Base-by-base conservation (phyloP, 345 rosid genomes). In the Eucalyptus cloeziana region DNA sequence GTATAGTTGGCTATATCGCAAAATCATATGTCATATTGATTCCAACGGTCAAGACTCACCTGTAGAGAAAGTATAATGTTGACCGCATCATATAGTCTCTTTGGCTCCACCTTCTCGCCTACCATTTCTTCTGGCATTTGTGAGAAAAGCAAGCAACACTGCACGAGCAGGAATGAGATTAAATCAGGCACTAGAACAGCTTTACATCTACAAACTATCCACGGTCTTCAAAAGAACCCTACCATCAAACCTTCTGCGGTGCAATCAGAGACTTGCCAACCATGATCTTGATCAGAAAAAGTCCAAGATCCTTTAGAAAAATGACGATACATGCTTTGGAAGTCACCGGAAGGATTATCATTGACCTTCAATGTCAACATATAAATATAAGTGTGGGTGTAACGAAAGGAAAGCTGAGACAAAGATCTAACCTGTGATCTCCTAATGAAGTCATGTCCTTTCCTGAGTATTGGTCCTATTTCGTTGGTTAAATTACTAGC, bases 131-230 rank as follows among this genome's bases (percentile, higher is more conserved):
- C 24, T 12, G 90, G 91, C 91, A 91, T 88, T 88, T 47, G 86
- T 37, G 93, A 93, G 47, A 91, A 88, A 7, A 93, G 90, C n/a
- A 92, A 89, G 88, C 92, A 92, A 87, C 94, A 92, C 94, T 93
- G 40, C n/a, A 85, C 11, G 7, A 85, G 30, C 56, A 49, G 49
- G 45, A 49, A 80, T 37, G 33, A 5, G 30, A 50, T 25, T 12
- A 17, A 89, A 52, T 22, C 21, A 69, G 25, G 30, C 30, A 47
- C 27, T 15, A 58, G 86, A 45, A 33, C 25, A 85, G 0, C 31
- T 7, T 71, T 49, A 47, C 12, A 62, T 50, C 76, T 49, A 6
- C 16, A 27, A 6, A 60, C 67, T 15, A 31, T 15, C 9, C 40
- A 13, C 6, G 3, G 21, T 67, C 22, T 67, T 67, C 40, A 67